Evolutionary conservation across 352 stramenopile genomes (phyloP).

Genomic region (Blastocystis hominis): DNA sequence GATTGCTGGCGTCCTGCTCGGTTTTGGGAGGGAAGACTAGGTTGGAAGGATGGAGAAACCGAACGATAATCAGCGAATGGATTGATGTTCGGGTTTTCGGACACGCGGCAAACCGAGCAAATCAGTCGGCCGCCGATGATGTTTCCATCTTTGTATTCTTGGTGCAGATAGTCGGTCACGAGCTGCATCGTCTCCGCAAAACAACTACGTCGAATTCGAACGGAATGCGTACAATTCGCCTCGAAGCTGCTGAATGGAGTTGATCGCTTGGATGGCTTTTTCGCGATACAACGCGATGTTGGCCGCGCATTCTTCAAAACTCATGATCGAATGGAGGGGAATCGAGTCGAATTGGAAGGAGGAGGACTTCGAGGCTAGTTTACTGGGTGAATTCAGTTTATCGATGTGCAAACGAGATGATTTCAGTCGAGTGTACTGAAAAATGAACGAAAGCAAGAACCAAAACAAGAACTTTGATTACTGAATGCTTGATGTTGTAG

Average conservation of each 20-base stretch:
- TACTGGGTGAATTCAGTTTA: neutral
- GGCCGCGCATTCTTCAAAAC: neutral
- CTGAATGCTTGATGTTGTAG: constrained; percentile 52
- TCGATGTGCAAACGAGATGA: neutral
- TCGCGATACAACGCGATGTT: neutral
- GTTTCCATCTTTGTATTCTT: neutral
- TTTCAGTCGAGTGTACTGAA: constrained; percentile 23
- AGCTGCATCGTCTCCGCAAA: constrained; percentile 27
- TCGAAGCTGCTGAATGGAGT: neutral
- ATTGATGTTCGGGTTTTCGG: neutral
- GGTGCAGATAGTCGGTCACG: neutral
- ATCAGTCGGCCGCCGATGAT: constrained; percentile 32
- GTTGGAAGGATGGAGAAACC: neutral
- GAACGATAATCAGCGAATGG: neutral
- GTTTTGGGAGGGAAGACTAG: neutral
- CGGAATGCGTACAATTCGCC: neutral
- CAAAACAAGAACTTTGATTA: constrained; percentile 17
- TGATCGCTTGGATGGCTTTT: neutral
- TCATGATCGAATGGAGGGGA: neutral
- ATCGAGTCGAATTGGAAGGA: neutral
- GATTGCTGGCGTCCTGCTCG: constrained; percentile 40
- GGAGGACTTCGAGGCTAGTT: neutral
- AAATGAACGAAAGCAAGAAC: neutral
- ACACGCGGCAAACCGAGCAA: neutral
- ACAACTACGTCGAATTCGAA: neutral